These are phyloP conservation scores for Gnomoniopsis smithogilvyi DNA, from an alignment of 2,329 filamentous ascomycete species.

Conservation along the genomic window DNA sequence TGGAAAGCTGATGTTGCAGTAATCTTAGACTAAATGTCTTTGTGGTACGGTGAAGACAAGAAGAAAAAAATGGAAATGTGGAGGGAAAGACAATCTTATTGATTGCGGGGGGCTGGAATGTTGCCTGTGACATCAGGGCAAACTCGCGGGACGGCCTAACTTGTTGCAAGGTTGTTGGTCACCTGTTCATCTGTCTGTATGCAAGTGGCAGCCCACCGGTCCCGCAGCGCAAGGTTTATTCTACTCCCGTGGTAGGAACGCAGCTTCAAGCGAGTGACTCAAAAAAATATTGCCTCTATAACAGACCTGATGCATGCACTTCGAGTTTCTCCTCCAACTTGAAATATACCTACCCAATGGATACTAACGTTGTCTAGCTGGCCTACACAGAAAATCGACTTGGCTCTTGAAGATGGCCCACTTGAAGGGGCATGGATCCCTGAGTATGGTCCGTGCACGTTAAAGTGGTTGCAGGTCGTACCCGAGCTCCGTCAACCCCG, in stretches of 20 bases:
- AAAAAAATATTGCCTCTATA: too few species aligned
- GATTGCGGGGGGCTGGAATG: neutral
- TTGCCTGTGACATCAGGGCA: neutral
- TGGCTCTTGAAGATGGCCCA: neutral
- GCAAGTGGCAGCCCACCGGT: too few species aligned
- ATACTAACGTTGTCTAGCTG: neutral
- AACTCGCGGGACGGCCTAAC: neutral
- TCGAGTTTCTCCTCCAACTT: too few species aligned
- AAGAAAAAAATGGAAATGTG: neutral
- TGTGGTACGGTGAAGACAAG: neutral
- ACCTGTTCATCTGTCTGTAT: too few species aligned
- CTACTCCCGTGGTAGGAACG: neutral
- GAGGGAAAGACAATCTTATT: neutral
- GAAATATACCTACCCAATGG: too few species aligned
- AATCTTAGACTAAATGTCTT: neutral
- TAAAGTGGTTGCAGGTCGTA: neutral
- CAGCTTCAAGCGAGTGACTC: neutral
- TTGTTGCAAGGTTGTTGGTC: neutral
- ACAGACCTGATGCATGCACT: too few species aligned
- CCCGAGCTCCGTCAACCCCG: neutral
- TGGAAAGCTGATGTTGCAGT: conserved; percentile 4
- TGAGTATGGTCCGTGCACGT: neutral
- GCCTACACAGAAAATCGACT: too few species aligned
- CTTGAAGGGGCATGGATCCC: too few species aligned
- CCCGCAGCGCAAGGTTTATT: neutral